phyloP scores from a whole-genome alignment of 305 asterid genomes.

The Stenogyne calaminthoides region DNA sequence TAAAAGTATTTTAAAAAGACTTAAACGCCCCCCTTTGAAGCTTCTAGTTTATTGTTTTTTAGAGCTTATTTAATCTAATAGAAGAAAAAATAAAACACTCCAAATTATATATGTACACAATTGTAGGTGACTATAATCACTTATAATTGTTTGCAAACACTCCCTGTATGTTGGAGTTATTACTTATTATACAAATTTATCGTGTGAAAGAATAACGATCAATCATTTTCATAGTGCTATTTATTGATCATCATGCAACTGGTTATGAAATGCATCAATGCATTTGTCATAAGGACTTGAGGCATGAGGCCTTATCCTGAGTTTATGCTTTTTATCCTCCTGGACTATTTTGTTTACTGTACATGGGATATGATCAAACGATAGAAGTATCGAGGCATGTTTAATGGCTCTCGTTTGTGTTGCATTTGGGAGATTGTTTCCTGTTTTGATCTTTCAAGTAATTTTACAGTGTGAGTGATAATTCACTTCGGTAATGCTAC shows the following conservation, averaged over 20 bases:
- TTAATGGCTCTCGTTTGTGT: neutral
- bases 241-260: neutral
- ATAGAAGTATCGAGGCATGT: too few relatives aligned
- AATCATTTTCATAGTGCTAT: neutral
- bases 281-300: conserved; percentile 5
- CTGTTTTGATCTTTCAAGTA: neutral
- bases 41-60: too few relatives aligned
- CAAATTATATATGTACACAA: too few relatives aligned
- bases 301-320: too few relatives aligned
- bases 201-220: neutral
- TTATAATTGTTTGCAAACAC: too few relatives aligned
- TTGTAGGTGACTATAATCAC: too few relatives aligned
- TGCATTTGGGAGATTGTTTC: neutral
- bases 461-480: neutral
- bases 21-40: too few relatives aligned
- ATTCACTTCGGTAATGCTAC: conserved; percentile 2
- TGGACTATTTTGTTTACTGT: neutral
- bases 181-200: too few relatives aligned
- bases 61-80: too few relatives aligned
- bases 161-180: neutral
- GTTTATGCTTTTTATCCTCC: neutral
- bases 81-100: too few relatives aligned
- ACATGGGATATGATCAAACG: too few relatives aligned
- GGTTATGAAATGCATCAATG: conserved; percentile 1
- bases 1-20: too few relatives aligned